phyloP scores from a whole-genome alignment of 1,139 yeast species.

The Hemisphaericaspora xylanilytica region DNA sequence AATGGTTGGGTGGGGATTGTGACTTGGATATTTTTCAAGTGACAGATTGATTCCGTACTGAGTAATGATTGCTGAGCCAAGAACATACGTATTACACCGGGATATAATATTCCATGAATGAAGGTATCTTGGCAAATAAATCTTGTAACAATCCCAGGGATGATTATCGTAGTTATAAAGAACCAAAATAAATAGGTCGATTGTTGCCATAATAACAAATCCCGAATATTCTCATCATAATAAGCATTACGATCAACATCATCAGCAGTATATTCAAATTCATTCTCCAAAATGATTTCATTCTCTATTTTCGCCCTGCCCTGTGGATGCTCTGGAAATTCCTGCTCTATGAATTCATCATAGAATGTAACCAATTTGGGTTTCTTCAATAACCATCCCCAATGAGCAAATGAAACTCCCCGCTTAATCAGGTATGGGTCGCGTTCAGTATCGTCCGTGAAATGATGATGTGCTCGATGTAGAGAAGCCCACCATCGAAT shows the following conservation, averaged over 20 bases:
- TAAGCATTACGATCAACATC: slow-evolving; percentile 16
- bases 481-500: slow-evolving; percentile 62
- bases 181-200: slow-evolving; percentile 44
- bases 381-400: slow-evolving; percentile 61
- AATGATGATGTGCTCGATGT: slow-evolving; percentile 70
- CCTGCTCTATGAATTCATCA: slow-evolving; percentile 38
- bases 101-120: slow-evolving; percentile 56
- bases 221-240: slow-evolving; percentile 18
- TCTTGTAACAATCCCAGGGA: slow-evolving; percentile 50
- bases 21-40: slow-evolving; percentile 43
- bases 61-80: slow-evolving; percentile 58
- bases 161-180: slow-evolving; percentile 41
- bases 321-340: slow-evolving; percentile 29
- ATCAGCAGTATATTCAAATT: slow-evolving; percentile 22
- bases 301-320: slow-evolving; percentile 13
- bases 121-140: slow-evolving; percentile 40
- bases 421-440: slow-evolving; percentile 66
- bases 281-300: slow-evolving; percentile 10
- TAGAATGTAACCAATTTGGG: slow-evolving; percentile 43
- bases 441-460: slow-evolving; percentile 58
- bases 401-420: slow-evolving; percentile 58
- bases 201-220: slow-evolving; percentile 60
- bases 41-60: slow-evolving; percentile 61
- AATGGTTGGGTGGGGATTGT: slow-evolving; percentile 54
- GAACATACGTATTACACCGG: slow-evolving; percentile 59